A percentile compares a stretch with the other conserved stretches of the same genome.
phyloP scores from a whole-genome alignment of 2,329 filamentous ascomycete genomes.

The Sporothrix pallida region DNA sequence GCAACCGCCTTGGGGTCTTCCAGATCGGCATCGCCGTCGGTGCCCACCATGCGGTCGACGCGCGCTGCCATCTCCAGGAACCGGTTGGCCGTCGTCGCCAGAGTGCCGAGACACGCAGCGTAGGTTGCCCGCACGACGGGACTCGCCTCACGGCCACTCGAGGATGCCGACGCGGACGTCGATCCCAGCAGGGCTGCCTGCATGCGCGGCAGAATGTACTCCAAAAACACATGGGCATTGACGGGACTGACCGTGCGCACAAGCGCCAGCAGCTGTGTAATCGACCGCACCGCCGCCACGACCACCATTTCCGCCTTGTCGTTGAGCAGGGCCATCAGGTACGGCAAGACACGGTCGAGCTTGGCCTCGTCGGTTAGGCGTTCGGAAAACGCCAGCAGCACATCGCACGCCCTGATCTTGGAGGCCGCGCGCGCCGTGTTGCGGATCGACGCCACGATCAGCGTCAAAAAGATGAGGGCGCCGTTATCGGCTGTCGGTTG shows the following conservation, averaged over 20 bases:
- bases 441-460: conserved; percentile 85
- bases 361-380: conserved; percentile 93
- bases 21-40: conserved; percentile 29
- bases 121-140: conserved; percentile 86
- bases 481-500: conserved; percentile 79
- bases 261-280: conserved; percentile 86
- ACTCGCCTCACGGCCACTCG: conserved; percentile 32
- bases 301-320: conserved; percentile 86
- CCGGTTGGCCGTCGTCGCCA: conserved; percentile 81
- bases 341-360: conserved; percentile 88
- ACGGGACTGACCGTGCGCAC: conserved; percentile 85
- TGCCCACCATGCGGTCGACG: conserved; percentile 33
- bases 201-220: conserved; percentile 70
- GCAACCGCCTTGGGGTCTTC: background rate
- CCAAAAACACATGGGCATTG: conserved; percentile 71
- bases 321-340: conserved; percentile 79
- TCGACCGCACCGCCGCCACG: conserved; percentile 80
- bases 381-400: conserved; percentile 90
- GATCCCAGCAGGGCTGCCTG: conserved; percentile 57
- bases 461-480: conserved; percentile 86
- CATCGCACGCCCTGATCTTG: conserved; percentile 84
- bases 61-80: conserved; percentile 73
- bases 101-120: conserved; percentile 85
- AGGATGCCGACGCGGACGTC: background rate
- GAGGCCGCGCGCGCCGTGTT: conserved; percentile 90